Conservation (phyloP, 1,284 basidiomycete species). For the Boletus hoseneyae region DNA sequence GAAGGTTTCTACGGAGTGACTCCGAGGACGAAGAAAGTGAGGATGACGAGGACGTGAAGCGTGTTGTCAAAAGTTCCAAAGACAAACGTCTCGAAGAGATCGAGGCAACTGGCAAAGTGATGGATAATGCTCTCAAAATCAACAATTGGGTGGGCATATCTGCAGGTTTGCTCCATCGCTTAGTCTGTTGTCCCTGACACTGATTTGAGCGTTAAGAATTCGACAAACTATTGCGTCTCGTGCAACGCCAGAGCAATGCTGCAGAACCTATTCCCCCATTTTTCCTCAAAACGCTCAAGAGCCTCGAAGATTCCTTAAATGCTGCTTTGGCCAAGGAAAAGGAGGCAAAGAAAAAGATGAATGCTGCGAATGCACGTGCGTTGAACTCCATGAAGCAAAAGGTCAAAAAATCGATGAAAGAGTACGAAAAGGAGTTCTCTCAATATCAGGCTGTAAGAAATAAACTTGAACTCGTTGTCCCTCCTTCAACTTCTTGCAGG, state of each 20-base stretch:
- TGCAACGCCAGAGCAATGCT: conserved; percentile 84
- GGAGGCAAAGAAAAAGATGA: conserved; percentile 95
- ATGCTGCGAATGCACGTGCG: conserved; percentile 90
- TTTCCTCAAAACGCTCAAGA: conserved; percentile 77
- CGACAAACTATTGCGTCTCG: conserved; percentile 91
- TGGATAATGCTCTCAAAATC: conserved; percentile 95
- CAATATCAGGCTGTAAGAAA: conserved; percentile 73
- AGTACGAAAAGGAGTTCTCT: conserved; percentile 81
- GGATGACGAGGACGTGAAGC: conserved; percentile 68
- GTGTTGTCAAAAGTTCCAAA: conserved; percentile 80
- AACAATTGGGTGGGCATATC: conserved; percentile 96
- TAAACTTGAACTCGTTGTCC: background rate
- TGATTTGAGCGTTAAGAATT: conserved; percentile 64
- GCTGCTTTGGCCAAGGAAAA: conserved; percentile 82
- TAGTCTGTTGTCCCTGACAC: background rate
- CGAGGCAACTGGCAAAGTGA: conserved; percentile 82
- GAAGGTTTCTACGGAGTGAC: conserved; percentile 48
- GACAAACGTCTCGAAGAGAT: conserved; percentile 89
- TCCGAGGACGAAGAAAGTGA: conserved; percentile 65
- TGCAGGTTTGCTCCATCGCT: conserved; percentile 52
- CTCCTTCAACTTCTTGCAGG: conserved; percentile 43
- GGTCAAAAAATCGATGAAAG: conserved; percentile 88
- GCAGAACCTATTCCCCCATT: conserved; percentile 86
- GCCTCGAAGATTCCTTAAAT: conserved; percentile 78
- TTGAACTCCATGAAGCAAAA: conserved; percentile 98